These are phyloP conservation scores for Phytophthora pisi DNA, from an alignment of 352 stramenopile species.

Conservation along the genomic window DNA sequence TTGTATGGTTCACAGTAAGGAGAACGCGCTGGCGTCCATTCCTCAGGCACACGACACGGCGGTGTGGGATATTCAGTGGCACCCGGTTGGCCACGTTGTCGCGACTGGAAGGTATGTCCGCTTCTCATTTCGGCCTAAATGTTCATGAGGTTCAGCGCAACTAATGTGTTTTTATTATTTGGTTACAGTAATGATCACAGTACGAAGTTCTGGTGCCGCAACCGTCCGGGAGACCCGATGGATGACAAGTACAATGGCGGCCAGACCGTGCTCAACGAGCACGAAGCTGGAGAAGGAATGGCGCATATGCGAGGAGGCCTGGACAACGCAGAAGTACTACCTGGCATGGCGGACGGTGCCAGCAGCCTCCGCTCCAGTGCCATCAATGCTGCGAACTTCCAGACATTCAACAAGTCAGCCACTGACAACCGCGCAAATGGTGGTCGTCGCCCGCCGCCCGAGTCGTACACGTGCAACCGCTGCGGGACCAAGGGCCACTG, in stretches of 20 bases:
- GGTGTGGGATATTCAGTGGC: constrained; percentile 98
- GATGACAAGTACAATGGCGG: constrained; percentile 91
- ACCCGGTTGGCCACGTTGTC: constrained; percentile 96
- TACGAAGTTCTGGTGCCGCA: constrained; percentile 98
- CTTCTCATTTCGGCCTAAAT: not conserved
- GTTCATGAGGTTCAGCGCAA: not conserved
- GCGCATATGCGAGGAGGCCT: constrained; percentile 28
- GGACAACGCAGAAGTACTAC: constrained; percentile 56
- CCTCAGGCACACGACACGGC: constrained; percentile 96
- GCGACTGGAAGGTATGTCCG: constrained; percentile 87
- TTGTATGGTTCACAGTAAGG: constrained; percentile 55
- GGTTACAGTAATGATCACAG: constrained; percentile 93
- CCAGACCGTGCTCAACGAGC: constrained; percentile 71
- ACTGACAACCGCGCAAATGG: constrained; percentile 35
- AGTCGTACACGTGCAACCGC: constrained; percentile 90
- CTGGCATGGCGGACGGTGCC: constrained; percentile 68
- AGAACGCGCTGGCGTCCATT: constrained; percentile 84
- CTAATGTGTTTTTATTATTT: not conserved
- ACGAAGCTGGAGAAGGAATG: constrained; percentile 52
- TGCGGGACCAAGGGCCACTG: constrained; percentile 87
- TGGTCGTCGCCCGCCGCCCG: constrained; percentile 64
- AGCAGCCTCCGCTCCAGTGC: constrained; percentile 64
- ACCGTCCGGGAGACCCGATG: constrained; percentile 92
- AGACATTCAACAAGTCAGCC: constrained; percentile 57
- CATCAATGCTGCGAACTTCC: constrained; percentile 77